Percentiles rank a stretch among this genome's conserved stretches.
These are phyloP conservation scores for Chloris gayana DNA, from an alignment of 176 grass and related monocot genomes.

Conservation along the genomic window DNA sequence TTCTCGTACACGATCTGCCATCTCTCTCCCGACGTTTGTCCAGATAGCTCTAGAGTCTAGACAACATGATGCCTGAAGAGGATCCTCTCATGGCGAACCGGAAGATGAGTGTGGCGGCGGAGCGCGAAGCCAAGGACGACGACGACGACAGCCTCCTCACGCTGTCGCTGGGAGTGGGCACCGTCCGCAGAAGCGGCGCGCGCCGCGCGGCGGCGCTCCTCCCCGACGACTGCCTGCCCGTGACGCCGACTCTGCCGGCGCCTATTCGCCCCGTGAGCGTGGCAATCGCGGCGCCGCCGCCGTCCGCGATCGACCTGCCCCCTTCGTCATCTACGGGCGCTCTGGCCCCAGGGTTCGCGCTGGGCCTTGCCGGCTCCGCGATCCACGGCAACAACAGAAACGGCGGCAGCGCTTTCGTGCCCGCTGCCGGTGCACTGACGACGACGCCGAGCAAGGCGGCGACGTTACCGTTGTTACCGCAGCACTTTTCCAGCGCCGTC, in stretches of 20 bases:
- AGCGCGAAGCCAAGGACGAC: neutral
- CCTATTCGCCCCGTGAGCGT: too few species aligned
- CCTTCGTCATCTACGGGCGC: too few species aligned
- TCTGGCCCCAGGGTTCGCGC: neutral
- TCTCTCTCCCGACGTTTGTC: neutral
- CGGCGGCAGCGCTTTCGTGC: neutral
- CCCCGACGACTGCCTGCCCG: neutral
- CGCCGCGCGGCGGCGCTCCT: neutral
- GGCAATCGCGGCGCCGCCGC: neutral
- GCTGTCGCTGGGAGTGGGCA: constrained; percentile 37
- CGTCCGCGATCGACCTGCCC: too few species aligned
- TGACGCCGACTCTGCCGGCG: neutral
- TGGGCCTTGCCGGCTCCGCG: neutral
- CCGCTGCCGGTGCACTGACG: neutral
- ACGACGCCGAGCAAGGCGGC: too few species aligned
- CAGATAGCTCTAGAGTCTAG: neutral
- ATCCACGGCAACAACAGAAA: neutral
- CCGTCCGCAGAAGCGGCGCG: neutral
- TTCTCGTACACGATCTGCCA: neutral
- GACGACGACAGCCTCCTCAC: neutral
- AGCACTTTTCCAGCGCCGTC: neutral
- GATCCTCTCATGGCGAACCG: neutral
- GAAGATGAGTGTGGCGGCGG: neutral
- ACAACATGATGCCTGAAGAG: neutral
- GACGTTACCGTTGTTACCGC: too few species aligned